Conservation (phyloP, 2,329 filamentous ascomycete genomes). For the Aspergillus luchuensis region DNA sequence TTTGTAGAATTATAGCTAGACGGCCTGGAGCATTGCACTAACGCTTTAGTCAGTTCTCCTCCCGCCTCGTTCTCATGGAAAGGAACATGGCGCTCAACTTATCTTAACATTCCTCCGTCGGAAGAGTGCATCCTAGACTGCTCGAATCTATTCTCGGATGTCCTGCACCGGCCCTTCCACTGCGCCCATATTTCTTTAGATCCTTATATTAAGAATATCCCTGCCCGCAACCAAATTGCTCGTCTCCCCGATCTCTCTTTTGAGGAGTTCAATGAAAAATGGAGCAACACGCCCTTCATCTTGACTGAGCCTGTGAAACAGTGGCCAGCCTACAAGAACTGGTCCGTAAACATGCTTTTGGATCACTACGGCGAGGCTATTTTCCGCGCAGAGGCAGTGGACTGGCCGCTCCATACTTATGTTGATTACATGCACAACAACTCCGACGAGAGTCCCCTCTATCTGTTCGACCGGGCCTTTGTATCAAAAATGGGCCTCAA, state of each 20-base stretch:
- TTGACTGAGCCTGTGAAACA: constrained; percentile 76
- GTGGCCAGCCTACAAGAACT: constrained; percentile 77
- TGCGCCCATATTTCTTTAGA: constrained; percentile 74
- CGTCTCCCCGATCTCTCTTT: constrained; percentile 69
- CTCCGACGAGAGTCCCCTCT: constrained; percentile 83
- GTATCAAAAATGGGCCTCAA: constrained; percentile 78
- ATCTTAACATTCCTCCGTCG: constrained; percentile 60
- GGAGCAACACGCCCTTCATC: constrained; percentile 83
- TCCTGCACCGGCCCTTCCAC: constrained; percentile 84
- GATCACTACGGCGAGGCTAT: constrained; percentile 64
- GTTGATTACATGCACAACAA: constrained; percentile 77
- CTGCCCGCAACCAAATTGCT: constrained; percentile 69
- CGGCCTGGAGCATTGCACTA: constrained; percentile 16
- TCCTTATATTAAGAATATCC: constrained; percentile 71
- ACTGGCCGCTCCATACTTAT: constrained; percentile 85
- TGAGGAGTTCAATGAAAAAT: constrained; percentile 71
- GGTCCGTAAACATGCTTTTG: constrained; percentile 71
- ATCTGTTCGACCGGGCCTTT: constrained; percentile 87
- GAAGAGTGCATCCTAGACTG: constrained; percentile 67
- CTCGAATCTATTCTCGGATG: constrained; percentile 81
- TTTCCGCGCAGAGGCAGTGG: constrained; percentile 89
- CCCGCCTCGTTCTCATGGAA: constrained; percentile 64
- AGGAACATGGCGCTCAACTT: constrained; percentile 82
- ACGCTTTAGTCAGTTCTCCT: constrained; percentile 29
- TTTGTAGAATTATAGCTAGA: constrained; percentile 1